phyloP scores from a whole-genome alignment of 495 filamentous ascomycete genomes.

The Penicillium macrosclerotiorum region DNA sequence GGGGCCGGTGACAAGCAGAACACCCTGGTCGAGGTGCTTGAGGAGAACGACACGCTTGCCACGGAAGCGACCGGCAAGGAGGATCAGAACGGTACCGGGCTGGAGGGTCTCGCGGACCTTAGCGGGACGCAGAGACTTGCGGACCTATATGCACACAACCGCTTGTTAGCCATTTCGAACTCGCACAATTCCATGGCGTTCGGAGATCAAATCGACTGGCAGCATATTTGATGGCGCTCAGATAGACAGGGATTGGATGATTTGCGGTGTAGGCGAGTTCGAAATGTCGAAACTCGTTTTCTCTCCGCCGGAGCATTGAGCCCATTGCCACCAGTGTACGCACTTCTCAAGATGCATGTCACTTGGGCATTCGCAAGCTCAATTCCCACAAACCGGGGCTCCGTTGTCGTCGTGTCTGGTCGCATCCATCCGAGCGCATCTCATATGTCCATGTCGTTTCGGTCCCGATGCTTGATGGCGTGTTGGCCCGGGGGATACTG shows the following conservation, averaged over 20 bases:
- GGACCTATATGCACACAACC: slow-evolving; percentile 61
- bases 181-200: no score
- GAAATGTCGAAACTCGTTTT: no score
- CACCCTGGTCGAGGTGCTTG: slow-evolving; percentile 92
- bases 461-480: slow-evolving; percentile 10
- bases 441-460: slow-evolving; percentile 24
- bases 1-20: slow-evolving; percentile 97
- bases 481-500: slow-evolving; percentile 38
- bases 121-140: slow-evolving; percentile 86
- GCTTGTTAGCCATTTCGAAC: slow-evolving; percentile 34
- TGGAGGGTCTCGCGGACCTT: slow-evolving; percentile 81
- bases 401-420: slow-evolving; percentile 34
- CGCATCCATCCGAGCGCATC: slow-evolving; percentile 32
- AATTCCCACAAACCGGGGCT: slow-evolving; percentile 21
- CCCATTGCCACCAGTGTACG: slow-evolving; percentile 9
- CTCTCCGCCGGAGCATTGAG: no score
- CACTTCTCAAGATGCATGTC: no score
- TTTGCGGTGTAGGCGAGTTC: no score
- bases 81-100: slow-evolving; percentile 94
- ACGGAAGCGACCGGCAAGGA: slow-evolving; percentile 98
- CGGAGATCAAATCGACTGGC: no score
- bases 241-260: no score
- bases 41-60: slow-evolving; percentile 99
- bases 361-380: not conserved
- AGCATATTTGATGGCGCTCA: no score